These are phyloP conservation scores for Theileria equi DNA, from an alignment of 169 alveolate species.

Conservation along the genomic window DNA sequence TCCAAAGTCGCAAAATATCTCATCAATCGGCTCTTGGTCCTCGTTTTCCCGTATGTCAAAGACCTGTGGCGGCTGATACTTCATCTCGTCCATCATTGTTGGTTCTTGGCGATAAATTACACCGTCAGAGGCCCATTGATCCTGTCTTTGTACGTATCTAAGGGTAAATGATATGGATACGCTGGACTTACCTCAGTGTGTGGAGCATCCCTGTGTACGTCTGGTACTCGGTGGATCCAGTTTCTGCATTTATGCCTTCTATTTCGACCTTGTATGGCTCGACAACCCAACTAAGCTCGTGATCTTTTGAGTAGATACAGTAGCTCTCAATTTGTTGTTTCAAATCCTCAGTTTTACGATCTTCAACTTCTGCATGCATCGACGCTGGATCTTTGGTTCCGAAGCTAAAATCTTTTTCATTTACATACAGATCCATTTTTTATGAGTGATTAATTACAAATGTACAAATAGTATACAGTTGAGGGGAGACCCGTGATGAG, in stretches of 20 bases:
- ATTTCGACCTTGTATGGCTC: slow-evolving; percentile 8
- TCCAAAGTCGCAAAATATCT: too few relatives aligned
- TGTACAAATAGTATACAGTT: too few relatives aligned
- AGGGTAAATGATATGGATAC: not conserved
- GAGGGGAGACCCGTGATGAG: slow-evolving; percentile 11
- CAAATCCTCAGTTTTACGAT: not conserved
- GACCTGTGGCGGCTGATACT: slow-evolving; percentile 11
- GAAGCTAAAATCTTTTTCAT: too few relatives aligned
- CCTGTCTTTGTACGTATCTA: too few relatives aligned
- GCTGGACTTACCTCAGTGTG: slow-evolving; percentile 21
- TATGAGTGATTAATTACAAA: too few relatives aligned
- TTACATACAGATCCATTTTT: too few relatives aligned
- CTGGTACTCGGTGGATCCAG: too few relatives aligned
- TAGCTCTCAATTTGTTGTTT: not conserved
- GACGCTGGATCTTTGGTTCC: too few relatives aligned
- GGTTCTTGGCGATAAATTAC: too few relatives aligned
- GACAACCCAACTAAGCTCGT: slow-evolving; percentile 32
- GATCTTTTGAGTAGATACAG: slow-evolving; percentile 22
- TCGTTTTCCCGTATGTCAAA: not conserved
- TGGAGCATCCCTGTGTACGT: slow-evolving; percentile 11
- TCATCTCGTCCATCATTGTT: too few relatives aligned
- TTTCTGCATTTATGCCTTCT: not conserved
- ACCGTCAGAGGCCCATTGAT: too few relatives aligned
- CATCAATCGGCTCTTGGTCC: too few relatives aligned
- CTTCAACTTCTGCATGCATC: not conserved